phyloP scores from a whole-genome alignment of 2,329 filamentous ascomycete species.

The Apiospora phragmitis region DNA sequence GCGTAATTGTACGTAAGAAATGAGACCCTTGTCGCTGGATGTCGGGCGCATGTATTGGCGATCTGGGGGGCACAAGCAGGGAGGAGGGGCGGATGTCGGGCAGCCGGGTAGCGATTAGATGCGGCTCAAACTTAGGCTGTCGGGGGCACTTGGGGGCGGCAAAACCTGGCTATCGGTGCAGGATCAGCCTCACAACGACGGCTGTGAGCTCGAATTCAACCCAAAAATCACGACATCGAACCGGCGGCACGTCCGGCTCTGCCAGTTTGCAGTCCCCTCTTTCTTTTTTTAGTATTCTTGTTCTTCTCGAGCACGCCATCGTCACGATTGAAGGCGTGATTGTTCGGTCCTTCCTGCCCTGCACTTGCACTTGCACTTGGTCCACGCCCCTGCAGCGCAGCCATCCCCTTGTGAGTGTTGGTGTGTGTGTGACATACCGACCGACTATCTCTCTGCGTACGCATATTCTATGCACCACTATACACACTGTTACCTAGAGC shows the following conservation, averaged over 20 bases:
- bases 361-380: not conserved
- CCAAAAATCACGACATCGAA: slow-evolving; percentile 10
- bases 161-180: slow-evolving; percentile 16
- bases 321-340: slow-evolving; percentile 14
- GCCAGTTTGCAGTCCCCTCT: not conserved
- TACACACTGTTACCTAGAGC: not conserved
- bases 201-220: slow-evolving; percentile 7
- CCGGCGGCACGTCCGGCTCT: slow-evolving; percentile 1
- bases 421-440: not conserved
- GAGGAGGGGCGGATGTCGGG: not conserved
- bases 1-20: not conserved
- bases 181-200: slow-evolving; percentile 7
- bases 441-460: not conserved
- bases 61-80: not conserved
- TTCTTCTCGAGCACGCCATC: slow-evolving; percentile 16
- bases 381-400: not conserved
- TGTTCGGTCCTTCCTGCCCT: not conserved
- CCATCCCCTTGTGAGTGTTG: not conserved
- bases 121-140: slow-evolving; percentile 16
- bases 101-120: slow-evolving; percentile 9
- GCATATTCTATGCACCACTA: not conserved
- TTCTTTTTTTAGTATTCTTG: slow-evolving; percentile 11
- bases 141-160: slow-evolving; percentile 16
- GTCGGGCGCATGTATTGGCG: not conserved
- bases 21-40: not conserved